Evolutionary conservation across 495 filamentous ascomycete genomes (phyloP).

Genomic region (Evernia prunastri): DNA sequence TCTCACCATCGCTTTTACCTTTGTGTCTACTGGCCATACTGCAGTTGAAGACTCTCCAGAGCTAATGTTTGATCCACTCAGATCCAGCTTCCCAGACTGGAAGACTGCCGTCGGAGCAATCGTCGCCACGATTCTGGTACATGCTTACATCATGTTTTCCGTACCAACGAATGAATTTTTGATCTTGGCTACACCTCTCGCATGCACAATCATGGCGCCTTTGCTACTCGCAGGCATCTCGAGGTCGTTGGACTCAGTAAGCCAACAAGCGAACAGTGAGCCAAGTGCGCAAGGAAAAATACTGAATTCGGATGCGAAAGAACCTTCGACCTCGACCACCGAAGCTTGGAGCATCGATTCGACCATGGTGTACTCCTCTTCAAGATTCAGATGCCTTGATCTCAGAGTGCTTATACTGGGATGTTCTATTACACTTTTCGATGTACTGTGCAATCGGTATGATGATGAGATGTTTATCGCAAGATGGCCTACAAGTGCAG

Average conservation of each 20-base stretch:
- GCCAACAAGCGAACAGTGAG: background rate
- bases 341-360: background rate
- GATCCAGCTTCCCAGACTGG: background rate
- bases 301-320: background rate
- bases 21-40: constrained; percentile 1
- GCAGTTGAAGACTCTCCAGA: background rate
- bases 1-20: background rate
- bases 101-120: background rate
- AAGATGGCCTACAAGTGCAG: background rate
- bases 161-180: background rate
- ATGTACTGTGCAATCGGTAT: background rate
- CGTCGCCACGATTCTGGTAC: background rate
- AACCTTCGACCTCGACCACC: background rate
- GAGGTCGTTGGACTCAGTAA: background rate
- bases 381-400: background rate
- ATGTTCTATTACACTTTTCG: background rate
- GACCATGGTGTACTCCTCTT: background rate
- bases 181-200: background rate
- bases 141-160: background rate
- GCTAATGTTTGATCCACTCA: background rate
- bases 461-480: background rate
- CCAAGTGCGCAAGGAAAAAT: background rate
- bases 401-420: background rate
- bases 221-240: constrained; percentile 1
- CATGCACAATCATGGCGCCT: background rate